Base-by-base conservation (phyloP, 2,329 filamentous ascomycete species). In the Aspergillus neoniger region DNA sequence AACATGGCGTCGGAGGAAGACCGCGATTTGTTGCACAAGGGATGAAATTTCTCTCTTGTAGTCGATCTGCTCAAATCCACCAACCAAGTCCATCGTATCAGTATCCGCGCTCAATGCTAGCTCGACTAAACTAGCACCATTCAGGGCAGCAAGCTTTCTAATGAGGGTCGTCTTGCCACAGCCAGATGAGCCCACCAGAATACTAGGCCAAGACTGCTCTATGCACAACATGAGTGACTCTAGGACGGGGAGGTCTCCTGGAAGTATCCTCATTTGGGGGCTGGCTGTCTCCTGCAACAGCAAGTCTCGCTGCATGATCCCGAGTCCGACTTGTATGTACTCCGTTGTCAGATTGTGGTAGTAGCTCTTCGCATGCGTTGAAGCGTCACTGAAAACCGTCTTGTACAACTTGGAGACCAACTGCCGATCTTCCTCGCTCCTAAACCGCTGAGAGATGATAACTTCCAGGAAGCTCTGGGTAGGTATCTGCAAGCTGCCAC, bases 51-150 rank as follows among this genome's bases (percentile, higher is more conserved):
- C 86, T 58, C 94, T 85, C 55, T 90, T 83, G 21, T 91, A 87
- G 72, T 99, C 95, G 17, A 91, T 88, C 76, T 99, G 95, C 74
- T 99, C 95, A 72, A 96, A 99, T 0, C 95, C 95, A 70, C 95
- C 95, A 59, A 99, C 91, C 58, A 99, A 86, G 76, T 99, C 95
- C 88, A 96, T 96, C 0, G 94, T 93, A 74, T 99, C 95, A 48
- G 96, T 91, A 69, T 99, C 96, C 6, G 93, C 89, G 72, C 96
- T 99, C 78, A 99, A 87, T 0, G 93, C 88, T 69, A 98, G 91
- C 15, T 92, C 90, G 32, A 93, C 85, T 3, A 98, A 80, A 1
- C 87, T 82, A 58, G 89, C 89, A 23, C 95, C 95, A 44, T 86
- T 86, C 23, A 90, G 79, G 12, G 90, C 88, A n/a, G 95, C 93